phyloP scores from a whole-genome alignment of 2,329 filamentous ascomycete species.

The Phaeoacremonium minimum region DNA sequence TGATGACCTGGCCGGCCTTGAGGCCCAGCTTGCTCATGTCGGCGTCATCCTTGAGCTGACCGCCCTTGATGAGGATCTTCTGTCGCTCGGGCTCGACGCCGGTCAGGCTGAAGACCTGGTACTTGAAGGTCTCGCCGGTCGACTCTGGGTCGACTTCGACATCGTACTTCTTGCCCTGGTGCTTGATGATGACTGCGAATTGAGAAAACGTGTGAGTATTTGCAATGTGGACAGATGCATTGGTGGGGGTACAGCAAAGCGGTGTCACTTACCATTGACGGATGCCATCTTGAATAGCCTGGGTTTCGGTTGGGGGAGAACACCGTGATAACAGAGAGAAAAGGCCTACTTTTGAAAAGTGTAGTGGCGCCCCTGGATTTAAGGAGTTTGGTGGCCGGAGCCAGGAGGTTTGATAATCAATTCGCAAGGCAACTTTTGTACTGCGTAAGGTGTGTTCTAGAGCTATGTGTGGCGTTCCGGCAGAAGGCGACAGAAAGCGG shows the following conservation, averaged over 20 bases:
- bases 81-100: conserved; percentile 95
- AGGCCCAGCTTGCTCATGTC: conserved; percentile 78
- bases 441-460: too few relatives aligned
- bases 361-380: too few relatives aligned
- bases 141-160: conserved; percentile 83
- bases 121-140: conserved; percentile 90
- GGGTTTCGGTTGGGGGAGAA: too few relatives aligned
- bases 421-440: too few relatives aligned
- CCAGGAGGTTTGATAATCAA: too few relatives aligned
- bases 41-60: conserved; percentile 92
- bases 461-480: too few relatives aligned
- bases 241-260: conserved; percentile 4
- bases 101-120: conserved; percentile 90
- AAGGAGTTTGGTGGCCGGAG: too few relatives aligned
- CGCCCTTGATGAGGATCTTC: conserved; percentile 91
- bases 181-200: conserved; percentile 80
- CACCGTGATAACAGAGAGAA: too few relatives aligned
- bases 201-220: background rate
- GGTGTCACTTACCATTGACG: conserved; percentile 43
- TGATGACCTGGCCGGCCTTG: conserved; percentile 81
- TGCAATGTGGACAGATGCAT: background rate
- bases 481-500: too few relatives aligned
- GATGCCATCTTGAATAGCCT: conserved; percentile 51
- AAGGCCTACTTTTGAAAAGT: too few relatives aligned
- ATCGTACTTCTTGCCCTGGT: conserved; percentile 92